Evolutionary conservation across 2,329 filamentous ascomycete species (phyloP), one percentile per base, ranked within the genome.

Genomic region (Harringtonia aguacate): DNA sequence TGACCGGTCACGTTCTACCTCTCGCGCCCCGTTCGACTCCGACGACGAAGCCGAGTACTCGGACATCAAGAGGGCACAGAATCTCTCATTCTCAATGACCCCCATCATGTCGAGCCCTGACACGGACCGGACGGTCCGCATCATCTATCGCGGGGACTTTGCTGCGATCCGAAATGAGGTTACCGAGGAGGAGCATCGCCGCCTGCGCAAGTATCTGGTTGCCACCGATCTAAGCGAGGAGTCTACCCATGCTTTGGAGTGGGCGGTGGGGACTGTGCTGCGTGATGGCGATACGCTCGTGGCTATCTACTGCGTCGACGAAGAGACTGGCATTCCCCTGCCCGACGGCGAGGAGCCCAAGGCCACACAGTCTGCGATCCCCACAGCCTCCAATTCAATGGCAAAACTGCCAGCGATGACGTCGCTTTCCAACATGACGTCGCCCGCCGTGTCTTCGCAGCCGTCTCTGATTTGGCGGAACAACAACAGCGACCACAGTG

Each of bases 161-260:
- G 66, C 68, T 40, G 75, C 79, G 53, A 81, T 94, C 52, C 80
- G 84, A 36, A 75, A 82, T 51, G 80, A 89, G 55, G 85, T 85
- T 0, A 37, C 39, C 4, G 81, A 89, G 45, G 83, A 86, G 13
- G 86, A 87, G 42, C 73, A 86, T 40, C 79, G 85, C 40, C 78
- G 85, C 43, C 76, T 90, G 48, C 77, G 92, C 43, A 94, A 92
- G 55, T 98, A 97, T 58, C 68, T 98, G 15, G 88, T 95, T n/a
- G 90, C 92, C 4, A 95, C 87, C 0, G 92, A 98, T 61, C 68
- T 97, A 4, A 95, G 89, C 53, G 86, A 92, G 31, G 92, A 98
- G 65, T 89, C 90, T 5, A 86, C 86, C 8, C 94, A 97, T 60
- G 92, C 92, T 2, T 71, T 98, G 28, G 92, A 98, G 61, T 98